Percentiles rank a stretch among this genome's conserved stretches.
These are phyloP conservation scores for Aristolochia californica DNA, from an alignment of 164 flowering plant species.

Conservation along the genomic window DNA sequence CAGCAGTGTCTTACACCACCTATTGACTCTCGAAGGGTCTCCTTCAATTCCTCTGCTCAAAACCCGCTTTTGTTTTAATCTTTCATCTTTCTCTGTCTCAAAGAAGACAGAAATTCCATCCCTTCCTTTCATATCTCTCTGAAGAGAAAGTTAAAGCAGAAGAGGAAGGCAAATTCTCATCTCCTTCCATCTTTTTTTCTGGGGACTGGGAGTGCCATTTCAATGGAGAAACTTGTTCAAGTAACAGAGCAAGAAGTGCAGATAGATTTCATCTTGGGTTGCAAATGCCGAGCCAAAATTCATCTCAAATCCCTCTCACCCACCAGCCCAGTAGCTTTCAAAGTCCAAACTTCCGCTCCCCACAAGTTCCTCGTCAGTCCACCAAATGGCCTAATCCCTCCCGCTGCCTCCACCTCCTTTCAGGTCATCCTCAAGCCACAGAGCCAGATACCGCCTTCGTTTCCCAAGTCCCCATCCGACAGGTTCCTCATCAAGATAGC, in stretches of 20 bases:
- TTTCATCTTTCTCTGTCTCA: no score
- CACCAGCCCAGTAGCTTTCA: conserved; percentile 43
- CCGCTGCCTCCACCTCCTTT: conserved; percentile 37
- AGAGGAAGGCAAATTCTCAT: no score
- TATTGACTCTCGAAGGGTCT: no score
- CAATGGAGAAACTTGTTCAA: conserved; percentile 30
- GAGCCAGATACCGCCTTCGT: conserved; percentile 38
- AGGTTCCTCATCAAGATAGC: conserved; percentile 59
- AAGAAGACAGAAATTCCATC: no score
- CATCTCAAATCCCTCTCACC: conserved; percentile 37
- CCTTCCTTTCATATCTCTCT: no score
- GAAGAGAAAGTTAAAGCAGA: no score
- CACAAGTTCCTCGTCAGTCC: conserved; percentile 69
- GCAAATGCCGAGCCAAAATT: conserved; percentile 54
- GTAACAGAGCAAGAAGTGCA: conserved; percentile 42
- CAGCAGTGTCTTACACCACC: no score
- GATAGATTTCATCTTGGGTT: conserved; percentile 34
- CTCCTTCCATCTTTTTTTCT: conserved; percentile 5
- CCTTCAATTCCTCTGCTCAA: no score
- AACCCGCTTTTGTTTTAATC: no score
- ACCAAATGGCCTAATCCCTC: conserved; percentile 51
- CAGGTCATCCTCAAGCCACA: conserved; percentile 72
- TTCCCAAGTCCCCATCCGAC: conserved; percentile 64
- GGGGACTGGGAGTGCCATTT: not conserved
- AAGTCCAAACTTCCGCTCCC: conserved; percentile 75